Evolutionary conservation across 257 asterid genomes (phyloP), one percentile per base, ranked within the genome.

Genomic region (Nicotiana undulata): DNA sequence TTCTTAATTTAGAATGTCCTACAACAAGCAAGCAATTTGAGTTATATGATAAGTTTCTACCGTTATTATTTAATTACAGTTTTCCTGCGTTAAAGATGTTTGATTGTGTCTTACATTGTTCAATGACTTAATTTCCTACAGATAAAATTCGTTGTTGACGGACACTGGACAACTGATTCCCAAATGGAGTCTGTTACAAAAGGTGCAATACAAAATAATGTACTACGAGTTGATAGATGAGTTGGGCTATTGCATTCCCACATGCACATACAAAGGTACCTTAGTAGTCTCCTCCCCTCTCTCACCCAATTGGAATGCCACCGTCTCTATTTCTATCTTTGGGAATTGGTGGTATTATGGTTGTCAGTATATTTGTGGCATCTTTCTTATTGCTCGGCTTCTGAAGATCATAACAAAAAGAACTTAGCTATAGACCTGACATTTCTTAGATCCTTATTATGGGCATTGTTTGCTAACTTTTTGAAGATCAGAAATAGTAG

Each of bases 101-200:
- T 68, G 77, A 20, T 37, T 6, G 31, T 44, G 32, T 70, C 78
- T 72, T 72, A 72, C 59, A 46, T 24, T 72, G 60, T 72, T 46
- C 78, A 24, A 72, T 0, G 37, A 72, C 61, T 72, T 9, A 1
- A 7, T n/a, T 12, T 1, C 55, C 22, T 68, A 86, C 96, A 95
- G 99, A 93, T 95, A 87, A 95, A 95, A 83, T 95, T 93, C 81
- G 75, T 95, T 59, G 83, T 91, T 0, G 98, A 95, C 66, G 97
- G 94, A 20, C 87, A 85, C 51, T 95, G 99, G 99, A 88, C 64
- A 24, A 78, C 85, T 61, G 97, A 95, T 86, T 93, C 97, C 63
- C 87, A 84, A 26, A 90, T 86, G 85, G 99, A 95, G 85, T 82
- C 92, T 4, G 49, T 86, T 44, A 83, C 80, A 44, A 86, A 84